A percentile compares a stretch with the other conserved stretches of the same genome.
Conservation (phyloP, 257 asterid genomes). For the Solanum acaule region DNA sequence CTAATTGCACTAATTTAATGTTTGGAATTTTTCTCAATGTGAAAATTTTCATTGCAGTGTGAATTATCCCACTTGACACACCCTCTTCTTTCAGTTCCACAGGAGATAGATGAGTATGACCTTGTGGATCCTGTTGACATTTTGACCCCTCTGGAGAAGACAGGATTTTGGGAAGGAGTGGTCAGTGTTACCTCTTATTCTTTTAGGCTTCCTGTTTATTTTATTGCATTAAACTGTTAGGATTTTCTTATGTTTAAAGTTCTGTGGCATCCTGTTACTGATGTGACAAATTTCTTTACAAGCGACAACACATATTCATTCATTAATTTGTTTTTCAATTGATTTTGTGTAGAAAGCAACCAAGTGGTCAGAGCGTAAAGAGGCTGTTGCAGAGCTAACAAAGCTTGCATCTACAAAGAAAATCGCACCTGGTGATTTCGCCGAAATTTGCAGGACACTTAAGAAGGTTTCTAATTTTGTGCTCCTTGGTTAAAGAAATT, state of each 20-base stretch:
- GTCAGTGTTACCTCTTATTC: conserved; percentile 33
- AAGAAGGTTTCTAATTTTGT: conserved; percentile 52
- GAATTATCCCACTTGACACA: conserved; percentile 14
- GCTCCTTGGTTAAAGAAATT: not conserved
- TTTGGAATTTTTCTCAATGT: not conserved
- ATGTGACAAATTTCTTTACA: not conserved
- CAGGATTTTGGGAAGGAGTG: conserved; percentile 99
- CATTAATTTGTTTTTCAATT: conserved; percentile 12
- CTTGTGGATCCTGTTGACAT: conserved; percentile 99
- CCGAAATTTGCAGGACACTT: conserved; percentile 88
- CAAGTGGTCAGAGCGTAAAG: conserved; percentile 98
- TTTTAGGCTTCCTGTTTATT: not conserved
- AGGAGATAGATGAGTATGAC: conserved; percentile 94
- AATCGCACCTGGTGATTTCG: conserved; percentile 96
- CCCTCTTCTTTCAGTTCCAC: conserved; percentile 58
- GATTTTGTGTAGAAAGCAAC: conserved; percentile 68
- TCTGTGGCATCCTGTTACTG: not conserved
- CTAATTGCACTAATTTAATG: not conserved
- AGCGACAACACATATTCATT: not conserved
- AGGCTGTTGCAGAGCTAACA: conserved; percentile 91
- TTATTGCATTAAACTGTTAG: not conserved
- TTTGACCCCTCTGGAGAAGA: conserved; percentile 88
- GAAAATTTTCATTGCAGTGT: not conserved
- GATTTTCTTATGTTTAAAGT: not conserved
- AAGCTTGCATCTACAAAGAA: conserved; percentile 93